phyloP scores from a whole-genome alignment of 768 basidiomycete genomes.

The Pleurotus giganteus region DNA sequence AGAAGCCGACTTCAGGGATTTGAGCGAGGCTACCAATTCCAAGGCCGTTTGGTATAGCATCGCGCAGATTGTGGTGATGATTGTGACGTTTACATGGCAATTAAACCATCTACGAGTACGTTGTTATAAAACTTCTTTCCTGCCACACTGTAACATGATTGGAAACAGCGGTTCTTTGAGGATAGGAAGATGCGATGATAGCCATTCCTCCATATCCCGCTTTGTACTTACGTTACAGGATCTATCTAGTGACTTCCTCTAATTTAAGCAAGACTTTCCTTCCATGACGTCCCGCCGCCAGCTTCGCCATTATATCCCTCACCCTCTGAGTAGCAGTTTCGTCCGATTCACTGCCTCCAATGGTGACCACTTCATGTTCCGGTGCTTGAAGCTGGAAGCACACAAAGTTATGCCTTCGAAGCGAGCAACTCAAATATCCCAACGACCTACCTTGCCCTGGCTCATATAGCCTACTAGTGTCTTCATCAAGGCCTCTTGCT shows the following conservation, averaged over 20 bases:
- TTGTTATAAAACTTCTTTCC: conserved; percentile 11
- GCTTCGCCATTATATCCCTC: conserved; percentile 42
- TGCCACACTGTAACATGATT: conserved; percentile 4
- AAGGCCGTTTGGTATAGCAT: conserved; percentile 94
- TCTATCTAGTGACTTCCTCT: conserved; percentile 20
- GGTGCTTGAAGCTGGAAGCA: conserved; percentile 58
- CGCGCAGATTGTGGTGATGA: conserved; percentile 79
- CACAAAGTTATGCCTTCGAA: conserved; percentile 8
- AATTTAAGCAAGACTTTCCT: conserved; percentile 44
- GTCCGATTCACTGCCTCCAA: conserved; percentile 37
- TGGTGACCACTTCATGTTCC: conserved; percentile 63
- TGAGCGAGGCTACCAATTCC: conserved; percentile 90
- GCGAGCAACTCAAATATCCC: not conserved
- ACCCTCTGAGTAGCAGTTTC: conserved; percentile 42
- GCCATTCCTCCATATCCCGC: not conserved
- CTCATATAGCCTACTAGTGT: conserved; percentile 53
- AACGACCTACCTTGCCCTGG: conserved; percentile 45
- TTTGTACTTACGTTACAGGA: conserved; percentile 6
- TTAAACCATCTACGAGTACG: conserved; percentile 85
- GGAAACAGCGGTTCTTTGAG: conserved; percentile 74
- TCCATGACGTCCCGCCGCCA: conserved; percentile 34
- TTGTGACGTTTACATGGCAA: conserved; percentile 91
- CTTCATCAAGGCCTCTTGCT: conserved; percentile 50
- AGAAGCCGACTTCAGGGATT: conserved; percentile 83
- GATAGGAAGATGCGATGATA: conserved; percentile 73